These are phyloP conservation scores for Chlamydomonas sp. DNA, from an alignment of 139 green algal species.

Conservation along the genomic window DNA sequence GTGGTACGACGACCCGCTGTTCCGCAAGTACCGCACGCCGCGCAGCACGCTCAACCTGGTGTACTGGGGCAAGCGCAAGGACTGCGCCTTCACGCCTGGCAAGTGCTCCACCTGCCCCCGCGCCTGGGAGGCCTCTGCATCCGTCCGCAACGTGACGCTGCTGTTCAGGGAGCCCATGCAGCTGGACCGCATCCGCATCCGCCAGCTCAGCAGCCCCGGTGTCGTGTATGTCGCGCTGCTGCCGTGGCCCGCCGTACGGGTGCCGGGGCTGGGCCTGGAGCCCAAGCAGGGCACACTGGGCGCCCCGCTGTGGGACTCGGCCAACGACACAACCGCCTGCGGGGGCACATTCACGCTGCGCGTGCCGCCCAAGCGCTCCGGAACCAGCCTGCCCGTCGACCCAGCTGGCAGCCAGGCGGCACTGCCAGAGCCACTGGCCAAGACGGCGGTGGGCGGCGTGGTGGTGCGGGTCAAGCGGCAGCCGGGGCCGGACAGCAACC, in stretches of 20 bases:
- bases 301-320: not conserved
- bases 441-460: conserved; percentile 1
- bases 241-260: conserved; percentile 16
- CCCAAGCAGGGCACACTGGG: not conserved
- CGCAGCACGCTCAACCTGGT: conserved; percentile 30
- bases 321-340: not conserved
- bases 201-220: conserved; percentile 13
- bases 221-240: conserved; percentile 8
- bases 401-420: not conserved
- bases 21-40: not conserved
- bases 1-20: conserved; percentile 5
- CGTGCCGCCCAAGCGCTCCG: not conserved
- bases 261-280: conserved; percentile 14
- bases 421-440: not conserved
- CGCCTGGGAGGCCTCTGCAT: not conserved
- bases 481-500: too few species aligned
- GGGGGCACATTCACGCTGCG: not conserved
- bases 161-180: conserved; percentile 22
- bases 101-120: not conserved
- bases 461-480: conserved; percentile 14
- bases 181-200: conserved; percentile 20
- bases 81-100: not conserved
- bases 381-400: not conserved
- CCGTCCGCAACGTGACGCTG: not conserved
- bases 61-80: not conserved